Base-by-base conservation (phyloP, 495 filamentous ascomycete genomes). In the Bacidia rubella region DNA sequence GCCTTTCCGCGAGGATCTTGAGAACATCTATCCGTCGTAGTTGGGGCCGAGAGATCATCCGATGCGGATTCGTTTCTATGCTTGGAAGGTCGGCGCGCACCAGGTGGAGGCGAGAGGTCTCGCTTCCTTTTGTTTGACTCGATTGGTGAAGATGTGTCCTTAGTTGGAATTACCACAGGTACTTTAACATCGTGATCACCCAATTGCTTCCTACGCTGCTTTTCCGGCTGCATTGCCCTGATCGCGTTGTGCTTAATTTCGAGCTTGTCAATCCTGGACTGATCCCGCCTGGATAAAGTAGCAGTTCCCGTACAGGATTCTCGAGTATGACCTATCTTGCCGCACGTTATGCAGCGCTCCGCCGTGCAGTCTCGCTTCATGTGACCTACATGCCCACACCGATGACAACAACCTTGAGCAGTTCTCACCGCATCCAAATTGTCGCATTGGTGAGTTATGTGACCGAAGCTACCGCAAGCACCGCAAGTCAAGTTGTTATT, bases 391-490 rank as follows among this genome's bases (percentile, higher is more conserved):
- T 60, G 51, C 15, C 66, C 63, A 47, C 75, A 78, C 26, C 75
- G 69, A 54, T 58, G 65, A 53, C 75, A 78, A 47, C 57, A 65
- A 23, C 68, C 67, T 27, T 60, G 54, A 21, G 65, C 61, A 22
- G 56, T 60, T 22, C 65, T 65, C 42, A 65, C 63, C 17, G 68
- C 71, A 11, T 68, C 68, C 7, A 54, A 51, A 53, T 75, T 76
- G 43, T 76, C 72, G 47, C 75, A 78, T 21, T 69, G 64, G 38
- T 63, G 61, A 1, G 71, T 73, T 51, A 69, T 68, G 54, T 78
- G 75, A 11, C 60, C 55, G 48, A 61, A 66, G 51, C 72, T 75
- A 45, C 75, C 75, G 57, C 75, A 78, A 1, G 64, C 54, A 0
- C 62, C 65, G 62, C 75, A 78, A 46, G 59, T 65, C 41, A 59